phyloP scores from a whole-genome alignment of 1,139 yeast genomes.

The Diutina catenulata region DNA sequence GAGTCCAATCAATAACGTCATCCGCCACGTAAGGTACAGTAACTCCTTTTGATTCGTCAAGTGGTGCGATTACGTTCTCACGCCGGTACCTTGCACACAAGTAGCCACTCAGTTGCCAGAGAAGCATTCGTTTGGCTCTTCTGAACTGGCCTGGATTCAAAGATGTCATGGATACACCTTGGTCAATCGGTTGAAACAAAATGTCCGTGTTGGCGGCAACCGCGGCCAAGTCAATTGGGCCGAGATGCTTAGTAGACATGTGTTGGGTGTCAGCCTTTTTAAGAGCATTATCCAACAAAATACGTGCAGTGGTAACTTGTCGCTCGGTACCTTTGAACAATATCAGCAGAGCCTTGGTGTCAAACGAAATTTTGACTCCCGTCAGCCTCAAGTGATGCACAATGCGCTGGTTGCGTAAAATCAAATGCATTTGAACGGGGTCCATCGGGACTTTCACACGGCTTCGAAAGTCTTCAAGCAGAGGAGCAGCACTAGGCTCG shows the following conservation, averaged over 20 bases:
- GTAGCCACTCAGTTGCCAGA: too few relatives aligned
- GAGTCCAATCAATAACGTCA: too few relatives aligned
- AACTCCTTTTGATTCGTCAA: too few relatives aligned
- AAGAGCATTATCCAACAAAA: neutral
- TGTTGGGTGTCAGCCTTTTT: neutral
- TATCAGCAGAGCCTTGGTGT: neutral
- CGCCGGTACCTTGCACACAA: too few relatives aligned
- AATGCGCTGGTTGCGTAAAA: neutral
- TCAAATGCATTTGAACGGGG: neutral
- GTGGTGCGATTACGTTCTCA: too few relatives aligned
- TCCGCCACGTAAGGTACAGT: too few relatives aligned
- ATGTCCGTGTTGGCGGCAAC: constrained; percentile 1
- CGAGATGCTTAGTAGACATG: neutral
- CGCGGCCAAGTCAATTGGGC: neutral
- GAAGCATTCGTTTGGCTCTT: neutral
- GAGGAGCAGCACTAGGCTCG: neutral
- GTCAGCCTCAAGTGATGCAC: neutral
- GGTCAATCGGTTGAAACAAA: neutral
- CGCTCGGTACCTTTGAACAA: neutral
- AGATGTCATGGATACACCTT: neutral
- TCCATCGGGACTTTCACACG: neutral
- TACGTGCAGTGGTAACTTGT: neutral
- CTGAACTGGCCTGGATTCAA: neutral
- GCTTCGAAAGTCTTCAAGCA: neutral
- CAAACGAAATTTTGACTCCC: neutral